Base-by-base conservation (phyloP, 1,139 yeast genomes). In the Ogataea hybrid region DNA sequence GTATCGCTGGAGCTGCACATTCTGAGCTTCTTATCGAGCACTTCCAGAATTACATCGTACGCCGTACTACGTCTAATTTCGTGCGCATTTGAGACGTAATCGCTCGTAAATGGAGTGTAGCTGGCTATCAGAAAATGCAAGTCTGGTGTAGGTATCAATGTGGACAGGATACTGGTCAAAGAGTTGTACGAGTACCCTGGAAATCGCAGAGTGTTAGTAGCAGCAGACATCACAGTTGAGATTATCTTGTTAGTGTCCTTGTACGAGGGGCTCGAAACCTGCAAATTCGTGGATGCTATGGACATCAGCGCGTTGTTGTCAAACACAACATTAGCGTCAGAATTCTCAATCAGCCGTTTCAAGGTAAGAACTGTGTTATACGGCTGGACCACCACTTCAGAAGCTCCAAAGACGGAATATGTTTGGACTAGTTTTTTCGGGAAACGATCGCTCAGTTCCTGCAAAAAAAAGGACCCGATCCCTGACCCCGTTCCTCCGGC, bases 401-500 rank as follows among this genome's bases (percentile, higher is more conserved):
- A 84, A 0, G 88, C 83, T 41, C 83, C 87, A 58, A 92, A 90
- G 1, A 92, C 84, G 40, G 92, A 85, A 54, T 85, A 86, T 0
- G 98, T 89, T 43, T 86, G 87, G 12, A 87, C 71, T 37, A 92
- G 65, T 59, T 89, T 90, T 61, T 90, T 90, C 42, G 84, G 81
- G 58, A 81, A 90, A 45, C 92, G 69, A 60, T 94, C 98, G 42
- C 81, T 79, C 46, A 94, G 65, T 20, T 81, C 69, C 61, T 92
- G 97, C 37, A 92, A 65, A 35, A 92, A 56, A 48, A 77, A 77
- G 0, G 96, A 87, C 0, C 98, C 98, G 33, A 89, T 79, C 6
- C 98, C 98, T 0, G 96, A 85, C 0, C 98, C 98, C 0, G 98
- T 92, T 28, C 98, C 98, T 20, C 98, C 98, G 0, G 97, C 97